Base-by-base conservation (phyloP, 2,329 filamentous ascomycete genomes). In the Stagonosporopsis chrysanthemi region DNA sequence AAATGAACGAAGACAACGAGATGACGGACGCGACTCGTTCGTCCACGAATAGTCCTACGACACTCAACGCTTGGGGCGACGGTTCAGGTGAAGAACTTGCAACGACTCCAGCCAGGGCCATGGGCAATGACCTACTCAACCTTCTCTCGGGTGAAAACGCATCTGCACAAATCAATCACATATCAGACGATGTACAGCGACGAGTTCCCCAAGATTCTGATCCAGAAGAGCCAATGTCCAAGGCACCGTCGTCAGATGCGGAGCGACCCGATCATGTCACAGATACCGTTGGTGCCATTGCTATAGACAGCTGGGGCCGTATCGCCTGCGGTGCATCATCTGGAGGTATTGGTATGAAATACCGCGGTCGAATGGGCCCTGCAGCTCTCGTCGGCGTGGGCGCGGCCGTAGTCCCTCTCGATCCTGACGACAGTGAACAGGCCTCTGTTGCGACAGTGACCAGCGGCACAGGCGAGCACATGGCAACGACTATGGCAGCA, bases 271-370 rank as follows among this genome's bases (percentile, higher is more conserved):
- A 91, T 60, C 84, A 90, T 69, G 83, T 99, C 66, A 96, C 90
- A 2, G 95, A 99, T 79, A 99, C 95, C 12, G 92, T 99, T 57
- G 95, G 96, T 41, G 95, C 93, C 26, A 97, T 99, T 71, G 95
- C 92, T 11, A 88, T 99, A 62, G 95, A 99, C 70, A 84, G 85
- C 46, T 86, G 84, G 66, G 95, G 95, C 15, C 89, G 90, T 56
- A 97, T 99, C 71, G 94, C 96, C 4, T 95, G 94, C 4, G 95
- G 90, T 15, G 97, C 95, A 1, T 99, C 95, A 2, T 99, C 96
- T 15, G 95, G 95, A 6, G 95, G 95, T 1, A 99, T 99, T 73
- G 94, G 95, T 26, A 97, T 99, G 94, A 99, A 99, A 74, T 93
- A 97, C 75, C 87, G 88, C 58, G 96, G 95, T 6, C 89, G 95